Base-by-base conservation (phyloP, 2,329 filamentous ascomycete species). In the Phyllosticta citriasiana region DNA sequence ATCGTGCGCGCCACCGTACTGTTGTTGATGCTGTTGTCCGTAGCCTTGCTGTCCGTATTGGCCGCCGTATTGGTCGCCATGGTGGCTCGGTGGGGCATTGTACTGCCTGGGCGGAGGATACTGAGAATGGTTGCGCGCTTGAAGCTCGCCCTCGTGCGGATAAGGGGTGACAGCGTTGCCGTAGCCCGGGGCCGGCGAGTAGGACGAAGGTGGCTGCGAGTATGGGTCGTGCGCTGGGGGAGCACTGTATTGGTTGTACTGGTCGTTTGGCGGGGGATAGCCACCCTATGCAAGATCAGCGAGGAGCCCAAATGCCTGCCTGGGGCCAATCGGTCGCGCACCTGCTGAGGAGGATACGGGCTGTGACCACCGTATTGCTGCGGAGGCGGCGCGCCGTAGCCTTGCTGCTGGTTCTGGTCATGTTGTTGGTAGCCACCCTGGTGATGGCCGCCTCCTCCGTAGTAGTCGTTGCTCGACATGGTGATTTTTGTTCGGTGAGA, bases 381-480 rank as follows among this genome's bases (percentile, higher is more conserved):
- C 12, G 60, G 63, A 27, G 62, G 62, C 4, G 62, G 62, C 4
- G 55, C 66, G 52, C 67, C 67, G 56, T 71, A 52, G 19, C 54
- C 53, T 14, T 60, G 59, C 54, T 60, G 58, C 40, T 47, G 40
- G 40, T 53, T 25, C 8, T 19, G 52, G 67, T 62, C 53, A 55
- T 62, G 63, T 27, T 61, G 55, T 9, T 64, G 33, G 33, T 55
- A 60, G 62, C 59, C 62, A 57, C 66, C 64, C 53, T 61, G 62
- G 19, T 64, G 65, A 40, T 66, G 66, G 25, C 66, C 63, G 25
- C 69, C 66, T 33, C 68, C 67, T 57, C 71, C 70, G 66, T 74
- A 74, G 63, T 73, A 74, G 55, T 71, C 70, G 61, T 71, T 63
- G 55, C 64, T 69, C 19, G 67, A 66, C 68, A 70, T 70, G 57